Evolutionary conservation across 176 grass and related monocot genomes (phyloP), one percentile per base, ranked within the genome.

Genomic region (Eragrostis curvula): DNA sequence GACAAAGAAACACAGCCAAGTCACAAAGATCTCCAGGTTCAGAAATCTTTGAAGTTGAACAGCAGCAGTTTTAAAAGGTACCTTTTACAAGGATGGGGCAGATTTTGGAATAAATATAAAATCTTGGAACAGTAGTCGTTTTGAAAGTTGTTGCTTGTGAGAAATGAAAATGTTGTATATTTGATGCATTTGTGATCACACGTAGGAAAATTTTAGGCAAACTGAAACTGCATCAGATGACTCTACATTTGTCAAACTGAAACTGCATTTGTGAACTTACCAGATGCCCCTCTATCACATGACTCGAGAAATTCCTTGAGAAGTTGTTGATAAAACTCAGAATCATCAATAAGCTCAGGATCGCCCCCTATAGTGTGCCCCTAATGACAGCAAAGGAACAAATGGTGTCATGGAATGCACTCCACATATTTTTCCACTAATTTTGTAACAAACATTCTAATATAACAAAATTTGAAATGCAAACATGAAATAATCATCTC

Each of bases 261-360:
- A 82, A 44, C n/a, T n/a, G n/a, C n/a, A n/a, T n/a, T n/a, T n/a
- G 45, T 79, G 70, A 82, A 84, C 90, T 77, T 29, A 98, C 92
- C 88, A 77, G 92, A 91, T 79, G 84, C 60, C 5, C 85, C 81
- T 67, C 27, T 75, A 85, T 93, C 88, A 67, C 88, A 91, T 21
- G 96, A 98, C 81, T 95, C 90, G 1, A 98, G 84, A 72, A 95
- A 95, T 61, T 98, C 96, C 84, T 91, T 98, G 24, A 98, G 90
- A 63, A 98, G 96, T 86, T 98, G 96, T 49, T 92, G 92, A 48
- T 95, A 98, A 62, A 98, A 98, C 79, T 98, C 92, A 20, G 90
- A 95, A 84, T 98, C 92, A 2, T 98, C 92, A 42, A 93, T 12
- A 79, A 98, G 82, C 72, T 98, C 92, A 72, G 90, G 90, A 77